Percentiles rank a stretch among this genome's conserved stretches.
These are phyloP conservation scores for Brassica cretica DNA, from an alignment of 345 rosid genomes.

Conservation along the genomic window DNA sequence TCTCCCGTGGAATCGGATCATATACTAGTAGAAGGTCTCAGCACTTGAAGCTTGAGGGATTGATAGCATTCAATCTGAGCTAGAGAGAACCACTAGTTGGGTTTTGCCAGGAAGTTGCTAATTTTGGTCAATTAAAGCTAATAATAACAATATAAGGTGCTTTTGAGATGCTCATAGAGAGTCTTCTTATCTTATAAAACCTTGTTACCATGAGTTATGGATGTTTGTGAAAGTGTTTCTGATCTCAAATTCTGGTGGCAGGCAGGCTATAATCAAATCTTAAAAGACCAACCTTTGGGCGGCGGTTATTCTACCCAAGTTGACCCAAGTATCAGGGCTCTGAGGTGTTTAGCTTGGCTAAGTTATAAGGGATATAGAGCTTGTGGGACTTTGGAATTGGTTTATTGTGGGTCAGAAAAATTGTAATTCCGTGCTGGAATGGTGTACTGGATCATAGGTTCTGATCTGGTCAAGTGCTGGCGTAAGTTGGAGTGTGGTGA, in stretches of 20 bases:
- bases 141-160: constrained; percentile 15
- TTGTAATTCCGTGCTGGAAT: constrained; percentile 45
- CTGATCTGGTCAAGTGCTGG: constrained; percentile 54
- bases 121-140: not conserved
- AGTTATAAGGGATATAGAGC: constrained; percentile 2
- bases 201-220: constrained; percentile 27
- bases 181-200: not conserved
- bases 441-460: constrained; percentile 52
- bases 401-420: not conserved
- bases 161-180: constrained; percentile 9
- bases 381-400: constrained; percentile 17
- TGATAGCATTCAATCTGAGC: constrained; percentile 38
- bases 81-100: not conserved
- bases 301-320: not conserved
- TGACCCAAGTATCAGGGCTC: constrained; percentile 14
- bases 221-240: constrained; percentile 27
- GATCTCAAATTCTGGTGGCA: constrained; percentile 40
- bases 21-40: constrained; percentile 35
- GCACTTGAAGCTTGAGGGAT: constrained; percentile 34
- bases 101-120: constrained; percentile 5
- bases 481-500: constrained; percentile 42
- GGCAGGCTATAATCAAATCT: constrained; percentile 21
- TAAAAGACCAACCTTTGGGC: constrained; percentile 13
- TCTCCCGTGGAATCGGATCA: constrained; percentile 42
- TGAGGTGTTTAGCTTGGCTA: constrained; percentile 9